Base-by-base conservation (phyloP, 2,329 filamentous ascomycete species). In the Tolypocladium inflatum region DNA sequence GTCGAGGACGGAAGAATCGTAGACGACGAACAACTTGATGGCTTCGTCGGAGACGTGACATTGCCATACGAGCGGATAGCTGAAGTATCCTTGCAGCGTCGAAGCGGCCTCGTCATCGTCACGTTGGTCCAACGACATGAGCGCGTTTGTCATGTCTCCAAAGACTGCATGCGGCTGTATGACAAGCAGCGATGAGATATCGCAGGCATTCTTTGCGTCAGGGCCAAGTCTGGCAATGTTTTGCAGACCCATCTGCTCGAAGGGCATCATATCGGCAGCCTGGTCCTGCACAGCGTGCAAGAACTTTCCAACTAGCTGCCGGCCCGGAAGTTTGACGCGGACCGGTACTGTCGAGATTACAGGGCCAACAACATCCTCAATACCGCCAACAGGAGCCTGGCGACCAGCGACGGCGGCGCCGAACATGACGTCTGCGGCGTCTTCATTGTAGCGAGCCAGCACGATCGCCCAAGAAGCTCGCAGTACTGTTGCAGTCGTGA, bases 231-330 rank as follows among this genome's bases (percentile, higher is more conserved):
- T 59, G 35, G 33, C 42, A 79, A 45, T 59, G 54, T 67, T 63
- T 17, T 65, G 62, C 5, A 71, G 57, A 33, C 65, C 65, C n/a
- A 65, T 58, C 19, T 68, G 59, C 54, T 65, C 69, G 42, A 55
- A 60, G 3, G 59, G 57, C 4, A 62, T 61, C 61, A 61, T 61
- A 53, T 69, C 64, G 38, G 58, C 41, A 9, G 61, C 55, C 48
- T 57, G 59, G 19, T 59, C 57, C 61, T 69, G 66, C 5, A 67
- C 55, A 17, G 51, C 55, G 13, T 63, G 51, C 23, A 69, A 57
- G 3, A 68, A 42, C 30, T 33, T 7, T 33, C 30, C 30, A 33
- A 33, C 30, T 9, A 33, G 30, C 30, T 33, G 30, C 30, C 30
- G 30, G 30, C 8, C 30, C 30, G 30, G 30, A 33, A 33, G 30